phyloP scores from a whole-genome alignment of 2,329 filamentous ascomycete species.

The Pseudomassariella vexata region DNA sequence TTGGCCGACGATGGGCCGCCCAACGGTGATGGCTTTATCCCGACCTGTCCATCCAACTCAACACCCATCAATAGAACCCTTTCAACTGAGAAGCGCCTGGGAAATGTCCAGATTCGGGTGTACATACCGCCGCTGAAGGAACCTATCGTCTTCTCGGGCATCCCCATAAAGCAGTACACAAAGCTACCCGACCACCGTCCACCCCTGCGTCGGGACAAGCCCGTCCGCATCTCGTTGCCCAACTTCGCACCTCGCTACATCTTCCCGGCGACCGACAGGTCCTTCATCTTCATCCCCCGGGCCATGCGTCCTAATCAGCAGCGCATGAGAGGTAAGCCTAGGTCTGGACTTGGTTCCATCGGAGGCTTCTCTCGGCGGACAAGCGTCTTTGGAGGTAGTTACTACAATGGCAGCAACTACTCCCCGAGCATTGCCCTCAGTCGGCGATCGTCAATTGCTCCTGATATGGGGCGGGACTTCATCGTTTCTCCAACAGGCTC shows the following conservation, averaged over 20 bases:
- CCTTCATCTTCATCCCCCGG: conserved; percentile 96
- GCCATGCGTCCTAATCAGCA: conserved; percentile 92
- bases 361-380: conserved; percentile 69
- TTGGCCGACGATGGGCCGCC: conserved; percentile 41
- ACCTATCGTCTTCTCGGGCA: conserved; percentile 65
- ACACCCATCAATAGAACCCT: conserved; percentile 69
- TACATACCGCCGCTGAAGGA: conserved; percentile 70
- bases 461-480: conserved; percentile 63
- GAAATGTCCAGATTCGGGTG: conserved; percentile 80
- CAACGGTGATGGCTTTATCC: conserved; percentile 50
- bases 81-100: conserved; percentile 77
- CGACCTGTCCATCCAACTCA: conserved; percentile 52
- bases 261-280: conserved; percentile 82
- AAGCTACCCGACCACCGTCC: conserved; percentile 92
- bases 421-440: conserved; percentile 85
- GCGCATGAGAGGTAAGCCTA: conserved; percentile 66
- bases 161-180: conserved; percentile 85
- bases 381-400: conserved; percentile 70
- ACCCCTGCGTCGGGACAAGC: conserved; percentile 90
- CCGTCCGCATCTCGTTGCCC: conserved; percentile 87
- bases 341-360: conserved; percentile 63
- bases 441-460: conserved; percentile 72
- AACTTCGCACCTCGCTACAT: conserved; percentile 77
- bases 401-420: conserved; percentile 68
- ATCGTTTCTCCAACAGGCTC: conserved; percentile 79